Conservation (phyloP, 73 alveolate species). For the Tetrahymena elliotti region DNA sequence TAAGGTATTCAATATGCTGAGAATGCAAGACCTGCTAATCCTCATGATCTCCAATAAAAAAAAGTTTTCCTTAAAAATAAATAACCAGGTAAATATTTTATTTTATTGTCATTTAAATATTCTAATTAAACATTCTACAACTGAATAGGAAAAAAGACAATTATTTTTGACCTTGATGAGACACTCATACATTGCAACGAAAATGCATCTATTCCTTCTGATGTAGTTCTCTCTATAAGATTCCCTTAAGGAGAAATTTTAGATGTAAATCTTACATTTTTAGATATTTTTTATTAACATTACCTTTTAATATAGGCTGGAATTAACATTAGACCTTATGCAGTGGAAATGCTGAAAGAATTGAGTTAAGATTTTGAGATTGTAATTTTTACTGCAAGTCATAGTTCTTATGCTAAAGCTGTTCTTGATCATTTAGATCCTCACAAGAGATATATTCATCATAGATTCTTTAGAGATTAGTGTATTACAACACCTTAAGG, state of each 20-base stretch:
- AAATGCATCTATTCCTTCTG: constrained; percentile 5
- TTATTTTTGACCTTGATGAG: constrained; percentile 37
- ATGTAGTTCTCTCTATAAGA: constrained; percentile 8
- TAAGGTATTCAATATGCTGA: not conserved
- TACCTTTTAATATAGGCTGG: constrained; percentile 27
- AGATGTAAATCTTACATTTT: not conserved
- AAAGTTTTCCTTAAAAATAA: not conserved
- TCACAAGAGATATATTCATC: constrained; percentile 35
- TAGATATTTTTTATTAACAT: not conserved
- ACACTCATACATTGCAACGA: constrained; percentile 40
- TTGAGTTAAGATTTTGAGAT: constrained; percentile 53
- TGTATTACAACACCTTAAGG: constrained; percentile 54
- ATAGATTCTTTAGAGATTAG: constrained; percentile 55
- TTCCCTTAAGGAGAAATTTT: constrained; percentile 12
- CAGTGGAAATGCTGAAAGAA: constrained; percentile 38
- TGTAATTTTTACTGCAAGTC: constrained; percentile 60
- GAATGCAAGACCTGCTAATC: not conserved
- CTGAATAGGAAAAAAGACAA: constrained; percentile 35
- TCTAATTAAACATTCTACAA: too few relatives aligned
- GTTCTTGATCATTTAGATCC: constrained; percentile 65
- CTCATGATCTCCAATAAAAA: not conserved
- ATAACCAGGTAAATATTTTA: not conserved
- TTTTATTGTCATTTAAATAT: too few relatives aligned
- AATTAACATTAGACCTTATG: constrained; percentile 52
- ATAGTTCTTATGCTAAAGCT: constrained; percentile 53